Evolutionary conservation across 257 asterid genomes (phyloP).

Genomic region (Ilex asprella): DNA sequence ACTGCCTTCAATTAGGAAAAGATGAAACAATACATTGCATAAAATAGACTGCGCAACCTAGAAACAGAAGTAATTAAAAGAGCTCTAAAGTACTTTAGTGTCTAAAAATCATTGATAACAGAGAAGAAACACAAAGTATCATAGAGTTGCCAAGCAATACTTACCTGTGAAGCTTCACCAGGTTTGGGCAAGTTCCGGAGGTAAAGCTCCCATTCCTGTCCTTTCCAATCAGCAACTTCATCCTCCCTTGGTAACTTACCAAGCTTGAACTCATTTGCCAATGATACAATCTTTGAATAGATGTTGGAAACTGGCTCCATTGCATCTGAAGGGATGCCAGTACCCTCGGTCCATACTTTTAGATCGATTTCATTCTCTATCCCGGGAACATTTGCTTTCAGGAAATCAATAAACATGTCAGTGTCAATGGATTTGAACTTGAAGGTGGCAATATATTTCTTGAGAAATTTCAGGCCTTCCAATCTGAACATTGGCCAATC

Average conservation of each 20-base stretch:
- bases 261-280: constrained; percentile 70
- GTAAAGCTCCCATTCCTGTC: constrained; percentile 96
- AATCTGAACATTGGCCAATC: constrained; percentile 36
- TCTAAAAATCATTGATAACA: no score
- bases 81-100: no score
- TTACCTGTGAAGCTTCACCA: constrained; percentile 84
- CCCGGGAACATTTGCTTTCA: constrained; percentile 76
- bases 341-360: constrained; percentile 77
- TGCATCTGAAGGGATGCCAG: constrained; percentile 91
- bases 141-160: no score
- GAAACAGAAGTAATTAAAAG: no score
- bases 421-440: constrained; percentile 92
- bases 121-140: no score
- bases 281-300: constrained; percentile 67
- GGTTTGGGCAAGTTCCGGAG: constrained; percentile 72
- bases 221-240: constrained; percentile 90
- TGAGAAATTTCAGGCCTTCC: constrained; percentile 86
- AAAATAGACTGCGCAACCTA: no score
- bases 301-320: constrained; percentile 88
- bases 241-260: constrained; percentile 93
- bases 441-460: constrained; percentile 75
- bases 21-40: no score
- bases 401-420: constrained; percentile 75
- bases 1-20: no score
- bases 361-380: constrained; percentile 70